phyloP scores from a whole-genome alignment of 257 asterid genomes.

The Solanum peruvianum region DNA sequence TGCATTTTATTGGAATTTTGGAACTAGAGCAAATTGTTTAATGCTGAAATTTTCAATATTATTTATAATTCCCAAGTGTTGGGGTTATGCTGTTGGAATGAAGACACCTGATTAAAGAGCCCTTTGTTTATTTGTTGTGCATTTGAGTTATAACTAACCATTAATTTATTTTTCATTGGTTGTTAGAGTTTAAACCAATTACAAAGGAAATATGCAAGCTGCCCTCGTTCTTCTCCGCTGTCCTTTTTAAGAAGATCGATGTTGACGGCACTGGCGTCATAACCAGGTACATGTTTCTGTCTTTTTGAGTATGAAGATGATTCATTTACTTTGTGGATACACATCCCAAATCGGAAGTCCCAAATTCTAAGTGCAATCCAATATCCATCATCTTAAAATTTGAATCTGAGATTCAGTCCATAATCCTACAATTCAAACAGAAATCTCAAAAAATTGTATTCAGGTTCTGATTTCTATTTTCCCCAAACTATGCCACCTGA shows the following conservation, averaged over 20 bases:
- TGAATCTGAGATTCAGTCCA: neutral
- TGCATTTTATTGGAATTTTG: neutral
- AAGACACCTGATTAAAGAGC: neutral
- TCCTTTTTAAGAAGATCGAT: conserved; percentile 81
- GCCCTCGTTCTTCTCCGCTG: conserved; percentile 88
- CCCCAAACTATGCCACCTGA: neutral
- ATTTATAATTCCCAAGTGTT: neutral
- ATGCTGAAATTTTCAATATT: neutral
- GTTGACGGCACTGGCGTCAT: conserved; percentile 51
- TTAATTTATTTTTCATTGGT: conserved; percentile 1
- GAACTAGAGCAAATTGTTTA: neutral
- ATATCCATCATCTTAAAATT: neutral
- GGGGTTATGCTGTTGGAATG: neutral
- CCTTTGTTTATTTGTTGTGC: neutral
- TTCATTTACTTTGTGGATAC: neutral
- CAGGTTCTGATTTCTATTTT: neutral
- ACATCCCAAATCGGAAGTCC: neutral
- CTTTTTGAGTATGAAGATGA: neutral
- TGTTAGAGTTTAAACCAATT: conserved; percentile 84
- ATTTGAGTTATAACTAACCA: neutral
- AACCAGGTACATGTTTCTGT: conserved; percentile 48
- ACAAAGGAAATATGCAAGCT: conserved; percentile 97
- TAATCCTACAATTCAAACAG: neutral
- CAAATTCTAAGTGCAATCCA: neutral
- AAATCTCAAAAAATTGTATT: neutral